Percentiles rank a stretch among this genome's conserved stretches.
phyloP scores from a whole-genome alignment of 768 basidiomycete species.

The Cyclocybe aegerita region DNA sequence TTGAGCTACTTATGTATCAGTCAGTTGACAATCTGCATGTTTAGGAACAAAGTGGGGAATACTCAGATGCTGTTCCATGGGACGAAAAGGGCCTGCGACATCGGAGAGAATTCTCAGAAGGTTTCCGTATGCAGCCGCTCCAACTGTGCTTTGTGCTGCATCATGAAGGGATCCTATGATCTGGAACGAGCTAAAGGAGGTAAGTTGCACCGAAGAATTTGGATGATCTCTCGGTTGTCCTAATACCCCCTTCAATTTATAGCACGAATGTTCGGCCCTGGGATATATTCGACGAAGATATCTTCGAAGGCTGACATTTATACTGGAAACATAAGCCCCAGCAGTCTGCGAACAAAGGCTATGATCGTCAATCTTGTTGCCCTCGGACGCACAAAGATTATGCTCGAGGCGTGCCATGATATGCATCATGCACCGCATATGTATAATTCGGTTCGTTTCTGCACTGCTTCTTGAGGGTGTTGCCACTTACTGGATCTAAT shows the following conservation, averaged over 20 bases:
- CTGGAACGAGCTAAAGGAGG: conserved; percentile 27
- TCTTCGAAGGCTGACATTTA: conserved; percentile 29
- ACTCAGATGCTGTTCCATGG: conserved; percentile 29
- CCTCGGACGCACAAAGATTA: conserved; percentile 24
- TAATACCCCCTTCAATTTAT: background rate
- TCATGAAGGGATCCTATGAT: conserved; percentile 26
- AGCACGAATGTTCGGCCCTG: conserved; percentile 30
- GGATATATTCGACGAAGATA: conserved; percentile 26
- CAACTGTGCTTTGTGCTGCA: conserved; percentile 24
- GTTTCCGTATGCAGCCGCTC: conserved; percentile 14
- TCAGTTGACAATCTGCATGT: background rate
- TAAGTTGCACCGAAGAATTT: background rate
- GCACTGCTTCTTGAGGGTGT: background rate
- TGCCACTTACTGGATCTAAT: background rate
- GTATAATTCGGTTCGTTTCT: conserved; percentile 23
- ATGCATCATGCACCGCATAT: conserved; percentile 28
- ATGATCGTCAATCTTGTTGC: conserved; percentile 30
- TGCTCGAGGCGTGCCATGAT: conserved; percentile 23
- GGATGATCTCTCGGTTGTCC: background rate
- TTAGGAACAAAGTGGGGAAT: conserved; percentile 28
- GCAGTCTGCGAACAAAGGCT: conserved; percentile 10
- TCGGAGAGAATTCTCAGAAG: conserved; percentile 15
- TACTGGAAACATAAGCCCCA: conserved; percentile 10
- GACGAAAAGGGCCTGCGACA: conserved; percentile 21
- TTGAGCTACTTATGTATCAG: no score